phyloP scores from a whole-genome alignment of 495 filamentous ascomycete species.

The Hypoxylon trugodes region DNA sequence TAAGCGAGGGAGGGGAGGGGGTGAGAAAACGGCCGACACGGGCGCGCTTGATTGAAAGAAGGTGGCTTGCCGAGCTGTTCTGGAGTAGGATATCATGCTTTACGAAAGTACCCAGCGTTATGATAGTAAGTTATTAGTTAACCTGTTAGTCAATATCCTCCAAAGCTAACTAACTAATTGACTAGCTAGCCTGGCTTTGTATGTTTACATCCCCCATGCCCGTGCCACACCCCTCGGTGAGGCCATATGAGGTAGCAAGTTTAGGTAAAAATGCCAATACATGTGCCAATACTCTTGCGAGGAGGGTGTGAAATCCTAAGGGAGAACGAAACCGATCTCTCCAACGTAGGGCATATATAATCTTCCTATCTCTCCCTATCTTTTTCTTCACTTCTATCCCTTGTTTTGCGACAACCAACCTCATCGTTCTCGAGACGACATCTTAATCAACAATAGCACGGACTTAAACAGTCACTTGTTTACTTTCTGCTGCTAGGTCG shows the following conservation, averaged over 20 bases:
- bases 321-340: slow-evolving; percentile 4
- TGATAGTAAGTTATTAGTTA: slow-evolving; percentile 3
- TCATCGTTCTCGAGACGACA: slow-evolving; percentile 11
- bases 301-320: background rate
- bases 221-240: slow-evolving; percentile 34
- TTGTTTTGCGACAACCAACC: slow-evolving; percentile 13
- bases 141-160: background rate
- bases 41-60: background rate
- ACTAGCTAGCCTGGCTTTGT: too few relatives aligned
- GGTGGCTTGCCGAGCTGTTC: background rate
- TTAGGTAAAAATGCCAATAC: too few relatives aligned
- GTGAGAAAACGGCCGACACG: slow-evolving; percentile 10
- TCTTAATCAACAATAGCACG: slow-evolving; percentile 4
- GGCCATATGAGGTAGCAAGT: slow-evolving; percentile 7
- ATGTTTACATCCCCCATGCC: too few relatives aligned
- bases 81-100: slow-evolving; percentile 17
- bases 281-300: too few relatives aligned
- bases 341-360: slow-evolving; percentile 30
- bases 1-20: too few relatives aligned
- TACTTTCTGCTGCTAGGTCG: too few relatives aligned
- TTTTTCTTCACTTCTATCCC: background rate
- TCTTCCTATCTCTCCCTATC: slow-evolving; percentile 17
- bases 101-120: slow-evolving; percentile 12
- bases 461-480: background rate
- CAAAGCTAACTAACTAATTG: too few relatives aligned